A percentile compares a stretch with the other conserved stretches of the same genome.
These are phyloP conservation scores for Colletotrichum sp. DNA, from an alignment of 2,329 filamentous ascomycete genomes.

Conservation along the genomic window DNA sequence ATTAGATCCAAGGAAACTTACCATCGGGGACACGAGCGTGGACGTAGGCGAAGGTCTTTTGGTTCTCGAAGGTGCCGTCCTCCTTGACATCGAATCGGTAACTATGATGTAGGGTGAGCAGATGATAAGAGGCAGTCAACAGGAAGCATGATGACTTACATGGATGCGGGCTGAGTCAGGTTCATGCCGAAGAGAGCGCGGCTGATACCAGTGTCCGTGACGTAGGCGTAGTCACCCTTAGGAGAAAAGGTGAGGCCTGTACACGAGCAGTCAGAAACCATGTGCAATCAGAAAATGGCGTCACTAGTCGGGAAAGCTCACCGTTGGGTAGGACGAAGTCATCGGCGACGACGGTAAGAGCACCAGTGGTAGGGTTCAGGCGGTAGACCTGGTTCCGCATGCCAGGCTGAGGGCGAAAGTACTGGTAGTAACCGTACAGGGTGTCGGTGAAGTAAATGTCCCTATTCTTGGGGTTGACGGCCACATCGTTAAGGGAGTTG, in stretches of 20 bases:
- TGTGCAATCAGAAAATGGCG: too few relatives aligned
- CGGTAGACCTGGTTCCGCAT: constrained; percentile 65
- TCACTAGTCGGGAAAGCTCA: too few relatives aligned
- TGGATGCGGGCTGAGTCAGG: constrained; percentile 45
- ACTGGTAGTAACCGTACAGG: constrained; percentile 62
- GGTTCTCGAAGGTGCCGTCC: constrained; percentile 52
- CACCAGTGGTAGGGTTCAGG: constrained; percentile 53
- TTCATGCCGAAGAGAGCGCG: constrained; percentile 49
- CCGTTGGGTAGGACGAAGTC: constrained; percentile 61
- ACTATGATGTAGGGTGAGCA: too few relatives aligned
- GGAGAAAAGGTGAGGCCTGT: constrained; percentile 61
- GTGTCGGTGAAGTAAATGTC: constrained; percentile 71
- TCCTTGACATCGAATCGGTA: constrained; percentile 50
- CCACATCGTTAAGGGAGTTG: constrained; percentile 64
- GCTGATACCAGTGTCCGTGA: constrained; percentile 61
- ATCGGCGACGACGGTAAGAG: constrained; percentile 61
- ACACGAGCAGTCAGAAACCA: background rate
- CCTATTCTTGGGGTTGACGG: constrained; percentile 56
- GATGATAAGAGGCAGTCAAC: too few relatives aligned
- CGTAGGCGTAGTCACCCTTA: constrained; percentile 55
- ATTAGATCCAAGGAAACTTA: too few relatives aligned
- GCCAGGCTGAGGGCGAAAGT: constrained; percentile 58
- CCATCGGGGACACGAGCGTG: constrained; percentile 64
- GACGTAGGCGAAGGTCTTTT: constrained; percentile 61
- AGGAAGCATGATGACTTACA: constrained; percentile 42